Conservation (phyloP, 106 monocot genomes). For the Allium sativum region DNA sequence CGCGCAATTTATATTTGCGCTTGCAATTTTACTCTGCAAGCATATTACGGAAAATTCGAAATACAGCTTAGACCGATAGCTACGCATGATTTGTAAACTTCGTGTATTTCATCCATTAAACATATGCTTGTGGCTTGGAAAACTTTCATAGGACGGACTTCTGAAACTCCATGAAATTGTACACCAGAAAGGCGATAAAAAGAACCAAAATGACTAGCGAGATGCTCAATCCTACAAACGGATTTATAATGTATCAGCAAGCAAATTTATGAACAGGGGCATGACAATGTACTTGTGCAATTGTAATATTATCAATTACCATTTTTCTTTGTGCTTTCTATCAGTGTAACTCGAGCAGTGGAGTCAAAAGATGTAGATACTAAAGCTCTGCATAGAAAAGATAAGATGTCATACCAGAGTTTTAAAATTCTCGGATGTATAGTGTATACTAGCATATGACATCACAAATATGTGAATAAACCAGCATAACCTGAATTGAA, state of each 20-base stretch:
- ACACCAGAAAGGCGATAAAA: conserved; percentile 40
- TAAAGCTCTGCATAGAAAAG: conserved; percentile 34
- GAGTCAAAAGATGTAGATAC: conserved; percentile 77
- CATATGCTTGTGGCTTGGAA: no score
- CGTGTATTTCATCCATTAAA: no score
- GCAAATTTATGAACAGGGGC: neutral
- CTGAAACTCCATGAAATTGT: conserved; percentile 14
- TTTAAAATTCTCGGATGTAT: no score
- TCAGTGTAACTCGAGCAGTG: conserved; percentile 47
- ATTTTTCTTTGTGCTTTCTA: conserved; percentile 25
- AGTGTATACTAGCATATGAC: no score
- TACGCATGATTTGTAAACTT: no score
- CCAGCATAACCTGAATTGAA: no score
- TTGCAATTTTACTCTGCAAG: no score
- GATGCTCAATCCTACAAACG: conserved; percentile 30
- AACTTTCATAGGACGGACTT: neutral
- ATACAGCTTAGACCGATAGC: no score
- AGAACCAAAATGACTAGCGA: conserved; percentile 31
- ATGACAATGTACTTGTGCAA: neutral
- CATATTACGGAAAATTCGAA: no score
- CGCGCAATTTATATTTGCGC: no score
- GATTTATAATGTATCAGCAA: neutral
- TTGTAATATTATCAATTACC: conserved; percentile 16
- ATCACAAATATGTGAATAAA: no score
- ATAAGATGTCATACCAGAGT: no score